Percentiles rank a stretch among this genome's conserved stretches.
These are phyloP conservation scores for Solanum appendiculatum DNA, from an alignment of 257 asterid genomes.

Conservation along the genomic window DNA sequence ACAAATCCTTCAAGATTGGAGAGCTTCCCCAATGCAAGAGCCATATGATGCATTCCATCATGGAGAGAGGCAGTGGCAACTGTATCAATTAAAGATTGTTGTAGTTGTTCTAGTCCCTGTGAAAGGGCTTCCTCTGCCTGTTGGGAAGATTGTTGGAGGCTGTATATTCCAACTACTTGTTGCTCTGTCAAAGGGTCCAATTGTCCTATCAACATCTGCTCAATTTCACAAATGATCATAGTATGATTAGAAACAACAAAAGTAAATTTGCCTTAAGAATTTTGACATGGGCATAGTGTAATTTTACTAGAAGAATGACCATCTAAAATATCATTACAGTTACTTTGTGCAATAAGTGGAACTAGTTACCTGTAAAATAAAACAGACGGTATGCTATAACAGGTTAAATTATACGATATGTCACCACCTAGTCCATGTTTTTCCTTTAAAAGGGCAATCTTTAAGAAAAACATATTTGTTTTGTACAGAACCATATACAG, in stretches of 20 bases:
- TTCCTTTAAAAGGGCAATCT: not conserved
- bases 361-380: not conserved
- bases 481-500: too few species aligned
- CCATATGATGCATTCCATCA: slow-evolving; percentile 55
- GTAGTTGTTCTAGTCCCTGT: slow-evolving; percentile 52
- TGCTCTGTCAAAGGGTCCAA: slow-evolving; percentile 57
- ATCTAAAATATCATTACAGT: not conserved
- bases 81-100: slow-evolving; percentile 51
- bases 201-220: slow-evolving; percentile 38
- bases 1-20: slow-evolving; percentile 56
- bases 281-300: not conserved
- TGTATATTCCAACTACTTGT: slow-evolving; percentile 42
- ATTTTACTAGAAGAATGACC: not conserved
- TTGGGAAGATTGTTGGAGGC: slow-evolving; percentile 53
- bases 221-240: not conserved
- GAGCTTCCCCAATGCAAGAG: slow-evolving; percentile 51
- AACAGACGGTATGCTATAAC: not conserved
- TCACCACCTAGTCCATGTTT: not conserved
- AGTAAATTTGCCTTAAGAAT: not conserved
- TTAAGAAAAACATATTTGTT: not conserved
- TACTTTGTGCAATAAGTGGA: accelerated
- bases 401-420: not conserved
- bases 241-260: not conserved
- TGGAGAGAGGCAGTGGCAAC: slow-evolving; percentile 36
- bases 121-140: slow-evolving; percentile 62